A percentile compares a stretch with the other conserved stretches of the same genome.
phyloP scores from a whole-genome alignment of 2,329 filamentous ascomycete species.

The Phaeosphaeriaceae sp. region DNA sequence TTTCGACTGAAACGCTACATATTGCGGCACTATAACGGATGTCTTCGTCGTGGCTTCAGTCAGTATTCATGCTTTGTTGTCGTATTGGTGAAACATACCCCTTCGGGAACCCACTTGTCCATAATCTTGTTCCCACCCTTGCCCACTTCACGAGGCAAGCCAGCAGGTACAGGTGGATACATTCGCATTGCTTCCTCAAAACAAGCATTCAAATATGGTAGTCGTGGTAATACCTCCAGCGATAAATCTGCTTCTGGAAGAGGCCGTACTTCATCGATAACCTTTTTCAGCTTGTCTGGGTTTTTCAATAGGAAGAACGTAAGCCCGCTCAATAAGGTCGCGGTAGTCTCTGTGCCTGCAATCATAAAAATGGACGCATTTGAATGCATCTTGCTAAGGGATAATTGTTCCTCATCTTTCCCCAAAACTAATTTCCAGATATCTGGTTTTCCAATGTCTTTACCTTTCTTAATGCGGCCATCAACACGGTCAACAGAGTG shows the following conservation, averaged over 20 bases:
- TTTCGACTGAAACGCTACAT: slow-evolving; percentile 18
- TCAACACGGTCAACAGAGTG: background rate
- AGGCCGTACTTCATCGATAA: slow-evolving; percentile 14
- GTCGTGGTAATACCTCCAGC: slow-evolving; percentile 27
- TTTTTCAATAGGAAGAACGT: slow-evolving; percentile 34
- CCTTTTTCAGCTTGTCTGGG: slow-evolving; percentile 9
- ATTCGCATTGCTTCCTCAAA: slow-evolving; percentile 47
- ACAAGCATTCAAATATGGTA: slow-evolving; percentile 41
- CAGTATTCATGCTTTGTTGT: background rate
- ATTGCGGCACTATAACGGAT: slow-evolving; percentile 19
- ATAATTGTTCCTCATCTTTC: slow-evolving; percentile 7
- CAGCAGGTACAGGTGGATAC: slow-evolving; percentile 45
- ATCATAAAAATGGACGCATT: slow-evolving; percentile 26
- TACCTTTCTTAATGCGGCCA: background rate
- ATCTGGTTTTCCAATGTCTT: slow-evolving; percentile 22
- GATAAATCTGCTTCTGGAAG: slow-evolving; percentile 23
- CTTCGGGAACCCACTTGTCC: background rate
- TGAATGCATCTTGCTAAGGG: slow-evolving; percentile 36
- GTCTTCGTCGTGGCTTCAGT: background rate
- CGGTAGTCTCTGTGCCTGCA: slow-evolving; percentile 26
- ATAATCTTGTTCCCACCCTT: slow-evolving; percentile 3
- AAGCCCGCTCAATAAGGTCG: slow-evolving; percentile 43
- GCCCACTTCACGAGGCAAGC: slow-evolving; percentile 27
- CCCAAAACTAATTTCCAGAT: slow-evolving; percentile 42
- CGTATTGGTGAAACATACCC: background rate